These are phyloP conservation scores for Auricularia sp. DNA, from an alignment of 768 basidiomycete genomes.

Conservation along the genomic window DNA sequence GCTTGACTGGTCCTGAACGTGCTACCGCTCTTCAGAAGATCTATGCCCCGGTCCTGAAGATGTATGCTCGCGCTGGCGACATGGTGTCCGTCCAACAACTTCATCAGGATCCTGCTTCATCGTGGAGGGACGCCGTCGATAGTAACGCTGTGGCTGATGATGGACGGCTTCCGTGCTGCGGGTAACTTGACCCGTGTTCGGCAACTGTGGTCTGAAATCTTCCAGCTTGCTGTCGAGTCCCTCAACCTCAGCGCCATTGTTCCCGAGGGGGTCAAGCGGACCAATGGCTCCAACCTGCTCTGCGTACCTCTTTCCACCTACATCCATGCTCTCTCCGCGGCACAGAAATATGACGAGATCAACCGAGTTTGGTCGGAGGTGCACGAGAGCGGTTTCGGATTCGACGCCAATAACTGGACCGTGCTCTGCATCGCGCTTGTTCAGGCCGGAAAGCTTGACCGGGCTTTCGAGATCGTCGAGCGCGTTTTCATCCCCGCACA, in stretches of 20 bases:
- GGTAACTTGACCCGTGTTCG: conserved; percentile 44
- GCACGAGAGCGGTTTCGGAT: conserved; percentile 52
- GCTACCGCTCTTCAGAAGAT: conserved; percentile 38
- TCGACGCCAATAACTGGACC: conserved; percentile 91
- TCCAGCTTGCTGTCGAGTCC: conserved; percentile 42
- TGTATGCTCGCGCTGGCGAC: conserved; percentile 33
- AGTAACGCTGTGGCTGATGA: conserved; percentile 47
- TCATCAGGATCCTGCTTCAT: conserved; percentile 36
- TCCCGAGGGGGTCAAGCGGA: conserved; percentile 11
- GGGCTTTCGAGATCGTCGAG: conserved; percentile 76
- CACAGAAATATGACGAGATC: conserved; percentile 51
- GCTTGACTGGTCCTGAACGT: not conserved
- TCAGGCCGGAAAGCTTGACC: conserved; percentile 70
- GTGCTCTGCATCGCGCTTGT: conserved; percentile 65
- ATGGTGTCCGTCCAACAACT: conserved; percentile 49
- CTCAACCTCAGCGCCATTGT: conserved; percentile 26
- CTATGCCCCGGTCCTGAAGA: conserved; percentile 50
- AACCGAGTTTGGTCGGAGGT: conserved; percentile 58
- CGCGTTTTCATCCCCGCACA: conserved; percentile 58
- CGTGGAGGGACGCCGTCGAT: conserved; percentile 50
- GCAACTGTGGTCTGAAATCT: conserved; percentile 59
- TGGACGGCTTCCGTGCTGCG: conserved; percentile 61
- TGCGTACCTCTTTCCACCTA: conserved; percentile 73
- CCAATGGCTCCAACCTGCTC: conserved; percentile 38
- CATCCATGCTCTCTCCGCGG: conserved; percentile 61